Evolutionary conservation across 2,329 filamentous ascomycete genomes (phyloP).

Genomic region (Paecilomyces variotii): DNA sequence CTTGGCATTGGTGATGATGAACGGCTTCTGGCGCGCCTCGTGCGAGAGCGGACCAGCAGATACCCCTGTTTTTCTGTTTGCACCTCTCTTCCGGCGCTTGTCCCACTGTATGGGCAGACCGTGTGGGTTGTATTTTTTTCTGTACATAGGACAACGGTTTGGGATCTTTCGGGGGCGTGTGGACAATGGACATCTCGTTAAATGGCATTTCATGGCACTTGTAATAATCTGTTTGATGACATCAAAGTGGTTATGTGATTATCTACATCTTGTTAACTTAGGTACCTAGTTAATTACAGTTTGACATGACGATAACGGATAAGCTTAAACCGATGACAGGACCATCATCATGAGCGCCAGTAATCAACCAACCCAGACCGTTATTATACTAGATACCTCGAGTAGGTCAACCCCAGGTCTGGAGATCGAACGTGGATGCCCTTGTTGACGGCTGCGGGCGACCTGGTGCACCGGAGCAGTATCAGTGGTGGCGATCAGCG

Average conservation of each 20-base stretch:
- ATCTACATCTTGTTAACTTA: not conserved
- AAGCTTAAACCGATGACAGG: not conserved
- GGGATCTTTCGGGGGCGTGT: not conserved
- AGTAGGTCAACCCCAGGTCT: too few species aligned
- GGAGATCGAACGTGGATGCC: too few species aligned
- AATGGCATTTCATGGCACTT: not conserved
- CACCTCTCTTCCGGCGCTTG: conserved; percentile 2
- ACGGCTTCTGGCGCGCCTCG: conserved; percentile 12
- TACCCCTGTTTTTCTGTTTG: conserved; percentile 19
- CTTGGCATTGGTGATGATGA: not conserved
- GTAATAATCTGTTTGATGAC: not conserved
- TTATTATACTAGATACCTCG: too few species aligned
- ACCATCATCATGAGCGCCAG: not conserved
- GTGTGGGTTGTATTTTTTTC: not conserved
- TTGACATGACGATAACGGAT: not conserved
- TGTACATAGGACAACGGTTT: not conserved
- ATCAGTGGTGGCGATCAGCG: not conserved
- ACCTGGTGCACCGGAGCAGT: too few species aligned
- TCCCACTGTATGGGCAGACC: not conserved
- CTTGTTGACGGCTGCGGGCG: too few species aligned
- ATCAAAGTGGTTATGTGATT: not conserved
- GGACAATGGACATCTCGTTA: not conserved
- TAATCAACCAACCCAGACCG: too few species aligned
- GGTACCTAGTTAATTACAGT: not conserved
- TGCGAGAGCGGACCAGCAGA: conserved; percentile 21